Evolutionary conservation across 2,329 filamentous ascomycete species (phyloP).

Genomic region (Sclerotinia borealis): DNA sequence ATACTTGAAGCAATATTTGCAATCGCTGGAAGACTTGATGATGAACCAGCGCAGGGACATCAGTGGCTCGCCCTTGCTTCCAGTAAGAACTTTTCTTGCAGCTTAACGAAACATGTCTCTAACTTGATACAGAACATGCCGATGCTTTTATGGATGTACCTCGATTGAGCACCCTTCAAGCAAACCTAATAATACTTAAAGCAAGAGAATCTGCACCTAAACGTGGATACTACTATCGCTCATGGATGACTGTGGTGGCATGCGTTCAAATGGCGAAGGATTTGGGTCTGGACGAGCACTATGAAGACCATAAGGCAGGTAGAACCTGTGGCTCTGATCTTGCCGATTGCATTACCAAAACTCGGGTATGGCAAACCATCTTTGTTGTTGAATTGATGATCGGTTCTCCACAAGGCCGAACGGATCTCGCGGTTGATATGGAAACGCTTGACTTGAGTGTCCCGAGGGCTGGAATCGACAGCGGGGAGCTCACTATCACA

Average conservation of each 20-base stretch:
- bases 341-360: slow-evolving; percentile 77
- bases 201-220: slow-evolving; percentile 89
- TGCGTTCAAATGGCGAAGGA: slow-evolving; percentile 92
- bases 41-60: slow-evolving; percentile 76
- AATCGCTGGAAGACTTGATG: slow-evolving; percentile 75
- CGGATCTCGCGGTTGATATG: slow-evolving; percentile 68
- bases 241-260: slow-evolving; percentile 92
- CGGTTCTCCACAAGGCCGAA: slow-evolving; percentile 83
- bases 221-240: slow-evolving; percentile 91
- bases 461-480: slow-evolving; percentile 61
- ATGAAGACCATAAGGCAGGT: slow-evolving; percentile 68
- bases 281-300: slow-evolving; percentile 81
- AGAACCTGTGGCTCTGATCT: slow-evolving; percentile 61
- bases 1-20: slow-evolving; percentile 88
- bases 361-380: slow-evolving; percentile 82
- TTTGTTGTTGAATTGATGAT: slow-evolving; percentile 88
- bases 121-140: slow-evolving; percentile 61
- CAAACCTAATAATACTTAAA: slow-evolving; percentile 79
- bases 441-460: slow-evolving; percentile 72
- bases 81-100: slow-evolving; percentile 43
- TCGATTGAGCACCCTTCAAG: slow-evolving; percentile 84
- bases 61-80: slow-evolving; percentile 90
- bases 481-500: slow-evolving; percentile 69
- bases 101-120: slow-evolving; percentile 19
- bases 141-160: slow-evolving; percentile 92